These are phyloP conservation scores for Chiua sp. DNA, from an alignment of 1,284 basidiomycete species.

Conservation along the genomic window DNA sequence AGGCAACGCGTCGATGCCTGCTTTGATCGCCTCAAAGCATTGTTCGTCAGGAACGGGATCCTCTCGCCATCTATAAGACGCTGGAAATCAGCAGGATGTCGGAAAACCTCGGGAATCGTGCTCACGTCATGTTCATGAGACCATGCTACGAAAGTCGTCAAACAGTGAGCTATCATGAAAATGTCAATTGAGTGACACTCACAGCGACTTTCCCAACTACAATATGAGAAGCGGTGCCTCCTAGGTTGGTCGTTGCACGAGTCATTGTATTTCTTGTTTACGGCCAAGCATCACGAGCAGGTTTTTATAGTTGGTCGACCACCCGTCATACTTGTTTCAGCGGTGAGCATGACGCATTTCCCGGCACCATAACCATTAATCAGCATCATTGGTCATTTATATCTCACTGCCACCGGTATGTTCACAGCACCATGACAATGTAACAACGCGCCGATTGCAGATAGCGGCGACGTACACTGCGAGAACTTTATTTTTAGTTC, in stretches of 20 bases:
- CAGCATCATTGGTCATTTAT: too few species aligned
- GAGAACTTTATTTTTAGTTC: too few species aligned
- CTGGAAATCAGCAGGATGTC: constrained; percentile 5
- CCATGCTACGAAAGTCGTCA: constrained; percentile 22
- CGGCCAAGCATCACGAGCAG: too few species aligned
- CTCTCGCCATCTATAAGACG: constrained; percentile 14
- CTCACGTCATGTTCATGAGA: constrained; percentile 31
- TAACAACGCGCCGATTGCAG: too few species aligned
- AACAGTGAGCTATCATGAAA: background rate
- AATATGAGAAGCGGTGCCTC: constrained; percentile 31
- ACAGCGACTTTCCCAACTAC: constrained; percentile 42
- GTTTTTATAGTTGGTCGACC: too few species aligned
- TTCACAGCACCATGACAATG: too few species aligned
- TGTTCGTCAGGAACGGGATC: constrained; percentile 50
- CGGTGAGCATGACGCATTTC: too few species aligned
- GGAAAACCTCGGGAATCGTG: background rate
- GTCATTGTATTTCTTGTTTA: constrained; percentile 14
- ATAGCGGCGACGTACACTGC: too few species aligned
- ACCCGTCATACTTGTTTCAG: too few species aligned
- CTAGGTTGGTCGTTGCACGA: constrained; percentile 33
- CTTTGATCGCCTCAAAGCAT: constrained; percentile 66
- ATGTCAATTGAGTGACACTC: constrained; percentile 10
- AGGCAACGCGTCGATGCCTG: constrained; percentile 58
- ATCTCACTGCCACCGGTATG: too few species aligned
- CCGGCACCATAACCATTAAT: too few species aligned